A percentile compares a stretch with the other conserved stretches of the same genome.
Conservation (phyloP, 192 early-diverging fungal species). For the Podila minutissima region DNA sequence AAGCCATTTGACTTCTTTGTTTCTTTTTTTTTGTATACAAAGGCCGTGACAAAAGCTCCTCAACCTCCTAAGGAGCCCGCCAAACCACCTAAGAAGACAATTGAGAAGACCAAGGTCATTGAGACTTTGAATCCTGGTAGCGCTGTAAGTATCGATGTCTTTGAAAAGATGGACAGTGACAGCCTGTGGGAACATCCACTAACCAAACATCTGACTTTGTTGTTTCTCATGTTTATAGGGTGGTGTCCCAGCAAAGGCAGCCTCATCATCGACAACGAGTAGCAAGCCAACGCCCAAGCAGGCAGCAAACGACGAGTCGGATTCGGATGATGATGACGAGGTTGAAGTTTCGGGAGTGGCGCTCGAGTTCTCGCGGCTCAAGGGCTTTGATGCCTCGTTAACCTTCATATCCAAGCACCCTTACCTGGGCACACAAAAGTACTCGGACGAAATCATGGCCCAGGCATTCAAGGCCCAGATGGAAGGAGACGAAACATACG, state of each 20-base stretch:
- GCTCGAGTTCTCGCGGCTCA: conserved; percentile 67
- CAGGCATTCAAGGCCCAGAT: conserved; percentile 85
- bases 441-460: conserved; percentile 86
- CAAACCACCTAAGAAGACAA: conserved; percentile 54
- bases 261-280: conserved; percentile 5
- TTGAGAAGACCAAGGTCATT: conserved; percentile 67
- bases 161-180: not conserved
- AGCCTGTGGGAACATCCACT: not conserved
- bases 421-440: conserved; percentile 72
- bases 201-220: not conserved
- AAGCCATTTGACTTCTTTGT: conserved; percentile 7
- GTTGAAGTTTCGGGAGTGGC: conserved; percentile 62
- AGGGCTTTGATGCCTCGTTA: conserved; percentile 66
- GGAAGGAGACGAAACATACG: conserved; percentile 69
- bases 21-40: not conserved
- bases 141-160: conserved; percentile 30
- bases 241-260: conserved; percentile 31
- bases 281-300: conserved; percentile 8
- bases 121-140: conserved; percentile 72
- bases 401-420: conserved; percentile 77
- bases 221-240: conserved; percentile 8
- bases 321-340: conserved; percentile 68
- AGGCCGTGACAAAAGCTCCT: conserved; percentile 60
- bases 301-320: conserved; percentile 49
- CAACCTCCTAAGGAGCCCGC: conserved; percentile 29